phyloP scores from a whole-genome alignment of 352 stramenopile species.

The Globisporangium radiosum region DNA sequence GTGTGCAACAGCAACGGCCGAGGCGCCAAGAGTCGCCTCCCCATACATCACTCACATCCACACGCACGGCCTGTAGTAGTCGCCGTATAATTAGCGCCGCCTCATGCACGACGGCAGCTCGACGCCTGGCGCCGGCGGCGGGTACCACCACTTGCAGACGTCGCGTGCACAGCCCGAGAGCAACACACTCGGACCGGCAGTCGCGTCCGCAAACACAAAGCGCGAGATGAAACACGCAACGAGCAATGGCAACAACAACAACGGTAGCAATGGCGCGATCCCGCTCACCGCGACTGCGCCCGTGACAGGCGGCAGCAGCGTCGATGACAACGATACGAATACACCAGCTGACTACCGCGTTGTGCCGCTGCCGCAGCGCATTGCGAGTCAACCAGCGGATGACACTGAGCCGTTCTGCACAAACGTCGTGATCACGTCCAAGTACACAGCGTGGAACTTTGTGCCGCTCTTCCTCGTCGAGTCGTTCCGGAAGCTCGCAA shows the following conservation, averaged over 20 bases:
- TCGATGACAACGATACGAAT: conserved; percentile 1
- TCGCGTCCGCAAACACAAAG: neutral
- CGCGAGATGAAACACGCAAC: conserved; percentile 11
- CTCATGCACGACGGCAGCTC: conserved; percentile 3
- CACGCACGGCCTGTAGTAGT: neutral
- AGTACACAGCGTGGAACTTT: conserved; percentile 90
- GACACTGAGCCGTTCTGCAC: conserved; percentile 36
- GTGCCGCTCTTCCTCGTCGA: conserved; percentile 87
- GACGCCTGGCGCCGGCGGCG: conserved; percentile 9
- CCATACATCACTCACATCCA: neutral
- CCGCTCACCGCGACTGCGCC: conserved; percentile 8
- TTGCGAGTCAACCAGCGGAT: conserved; percentile 11
- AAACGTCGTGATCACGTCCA: conserved; percentile 89
- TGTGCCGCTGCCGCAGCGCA: conserved; percentile 35
- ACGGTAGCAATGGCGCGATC: neutral
- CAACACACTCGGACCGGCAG: neutral
- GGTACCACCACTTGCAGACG: conserved; percentile 26
- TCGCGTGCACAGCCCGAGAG: conserved; percentile 17
- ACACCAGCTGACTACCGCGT: conserved; percentile 41
- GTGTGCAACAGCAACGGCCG: too few relatives aligned
- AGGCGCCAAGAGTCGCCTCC: too few relatives aligned
- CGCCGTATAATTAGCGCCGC: neutral
- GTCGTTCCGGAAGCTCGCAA: conserved; percentile 81
- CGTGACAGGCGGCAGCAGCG: conserved; percentile 2
- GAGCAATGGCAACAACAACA: neutral